Base-by-base conservation (phyloP, 345 rosid species). In the Excoecaria agallocha region DNA sequence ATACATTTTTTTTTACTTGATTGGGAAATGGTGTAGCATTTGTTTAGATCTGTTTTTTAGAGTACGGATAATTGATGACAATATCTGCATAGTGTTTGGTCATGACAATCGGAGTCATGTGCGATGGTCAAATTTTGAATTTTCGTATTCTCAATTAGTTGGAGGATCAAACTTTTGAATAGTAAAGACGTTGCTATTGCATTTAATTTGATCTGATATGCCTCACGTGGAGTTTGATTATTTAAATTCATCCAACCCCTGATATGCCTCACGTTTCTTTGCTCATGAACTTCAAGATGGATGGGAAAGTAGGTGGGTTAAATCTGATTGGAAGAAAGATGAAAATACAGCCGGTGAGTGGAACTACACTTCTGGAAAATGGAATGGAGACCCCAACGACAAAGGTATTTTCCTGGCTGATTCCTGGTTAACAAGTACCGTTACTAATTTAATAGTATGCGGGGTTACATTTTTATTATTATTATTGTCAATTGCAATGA, bases 241-340 rank as follows among this genome's bases (percentile, higher is more conserved):
- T 19, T 12, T 17, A 5, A 6, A 22, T 52, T 51, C 9, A n/a
- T n/a, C n/a, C n/a, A n/a, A n/a, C n/a, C n/a, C n/a, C n/a, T n/a
- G n/a, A n/a, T n/a, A n/a, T n/a, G n/a, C n/a, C n/a, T n/a, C n/a
- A n/a, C 30, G 4, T 64, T 30, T 50, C 30, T 30, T 9, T 58
- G 35, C 4, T 60, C 11, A 17, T 56, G 56, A 22, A 56, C 8
- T 15, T 77, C 46, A 13, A 95, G 99, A 90, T 79, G 99, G 99
- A 80, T 95, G 99, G 99, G 97, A 93, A 80, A 91, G 17, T 17
- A 79, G 91, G 50, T 95, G 99, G 98, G 97, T 93, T 38, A 84
- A 74, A 74, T 93, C 99, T 51, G 97, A 93, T 19, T 93, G 98
- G 99, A 95, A 91, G 85, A 91, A 79, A 77, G 97, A 95, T 72